Conservation (phyloP, 2,329 filamentous ascomycete genomes). For the Hirsutella minnesotensis region DNA sequence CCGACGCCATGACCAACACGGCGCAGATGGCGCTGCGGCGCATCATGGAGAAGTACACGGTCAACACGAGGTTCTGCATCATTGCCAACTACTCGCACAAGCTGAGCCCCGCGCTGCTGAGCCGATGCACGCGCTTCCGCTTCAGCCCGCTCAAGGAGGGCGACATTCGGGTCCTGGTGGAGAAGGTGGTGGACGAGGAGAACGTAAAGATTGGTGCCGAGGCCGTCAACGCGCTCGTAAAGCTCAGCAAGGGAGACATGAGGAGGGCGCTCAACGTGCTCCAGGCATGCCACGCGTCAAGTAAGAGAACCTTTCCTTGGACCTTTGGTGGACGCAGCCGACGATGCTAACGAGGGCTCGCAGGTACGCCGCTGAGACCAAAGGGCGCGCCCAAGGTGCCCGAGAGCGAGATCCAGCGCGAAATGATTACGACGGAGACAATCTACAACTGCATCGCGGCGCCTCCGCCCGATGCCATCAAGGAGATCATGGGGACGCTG, state of each 20-base stretch:
- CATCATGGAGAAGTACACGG: slow-evolving; percentile 99
- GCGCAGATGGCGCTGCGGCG: slow-evolving; percentile 93
- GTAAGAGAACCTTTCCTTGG: slow-evolving; percentile 33
- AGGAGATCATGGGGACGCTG: slow-evolving; percentile 71
- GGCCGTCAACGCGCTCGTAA: slow-evolving; percentile 73
- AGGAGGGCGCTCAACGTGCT: slow-evolving; percentile 86
- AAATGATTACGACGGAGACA: slow-evolving; percentile 74
- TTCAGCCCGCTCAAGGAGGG: slow-evolving; percentile 86
- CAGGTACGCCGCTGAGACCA: slow-evolving; percentile 55
- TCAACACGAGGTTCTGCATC: slow-evolving; percentile 94
- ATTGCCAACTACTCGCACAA: slow-evolving; percentile 99
- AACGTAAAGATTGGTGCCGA: slow-evolving; percentile 70
- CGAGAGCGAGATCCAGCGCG: slow-evolving; percentile 57
- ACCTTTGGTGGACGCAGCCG: slow-evolving; percentile 2
- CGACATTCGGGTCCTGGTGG: slow-evolving; percentile 76
- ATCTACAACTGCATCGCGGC: slow-evolving; percentile 98
- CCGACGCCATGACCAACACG: slow-evolving; percentile 98
- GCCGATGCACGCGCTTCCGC: slow-evolving; percentile 85
- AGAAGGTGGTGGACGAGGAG: slow-evolving; percentile 83
- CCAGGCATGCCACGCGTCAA: slow-evolving; percentile 92
- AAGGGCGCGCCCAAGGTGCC: slow-evolving; percentile 47
- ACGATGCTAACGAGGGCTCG: neutral
- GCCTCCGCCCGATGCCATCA: slow-evolving; percentile 80
- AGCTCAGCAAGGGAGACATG: slow-evolving; percentile 92
- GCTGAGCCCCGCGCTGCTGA: slow-evolving; percentile 82